Percentiles rank a stretch among this genome's conserved stretches.
Evolutionary conservation across 139 green algal species (phyloP).

Genomic region (Auxenochlorella pyrenoidosa): DNA sequence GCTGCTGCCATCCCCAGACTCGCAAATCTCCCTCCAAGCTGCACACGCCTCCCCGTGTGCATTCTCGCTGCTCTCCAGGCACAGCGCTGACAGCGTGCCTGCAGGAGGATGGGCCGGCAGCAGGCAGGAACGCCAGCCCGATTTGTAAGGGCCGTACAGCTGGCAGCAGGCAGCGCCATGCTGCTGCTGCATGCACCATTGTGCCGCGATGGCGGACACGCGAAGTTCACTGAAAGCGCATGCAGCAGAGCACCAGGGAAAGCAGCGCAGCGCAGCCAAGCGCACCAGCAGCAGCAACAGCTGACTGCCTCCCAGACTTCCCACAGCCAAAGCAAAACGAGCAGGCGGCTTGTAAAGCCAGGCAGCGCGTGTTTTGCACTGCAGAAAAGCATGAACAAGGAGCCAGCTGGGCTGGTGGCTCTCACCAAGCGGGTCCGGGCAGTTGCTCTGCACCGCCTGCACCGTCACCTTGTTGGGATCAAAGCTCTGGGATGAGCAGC

Average conservation of each 20-base stretch:
- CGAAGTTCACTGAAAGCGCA: no score
- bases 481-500: not conserved
- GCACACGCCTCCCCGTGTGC: not conserved
- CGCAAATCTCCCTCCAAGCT: not conserved
- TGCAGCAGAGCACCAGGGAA: no score
- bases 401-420: no score
- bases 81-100: constrained; percentile 24
- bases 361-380: no score
- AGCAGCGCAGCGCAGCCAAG: not conserved
- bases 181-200: not conserved
- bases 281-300: no score
- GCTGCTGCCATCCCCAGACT: not conserved
- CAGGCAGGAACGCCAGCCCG: no score
- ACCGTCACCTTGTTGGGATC: constrained; percentile 10
- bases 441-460: constrained; percentile 22
- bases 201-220: no score
- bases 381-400: no score
- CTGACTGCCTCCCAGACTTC: no score
- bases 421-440: constrained; percentile 24
- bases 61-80: not conserved
- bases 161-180: not conserved
- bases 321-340: no score
- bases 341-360: no score
- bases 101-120: not conserved
- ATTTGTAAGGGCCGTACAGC: not conserved